Evolutionary conservation across 2,329 filamentous ascomycete species (phyloP), one percentile per base, ranked within the genome.

Genomic region (Nannizziopsis arthrosporioides): DNA sequence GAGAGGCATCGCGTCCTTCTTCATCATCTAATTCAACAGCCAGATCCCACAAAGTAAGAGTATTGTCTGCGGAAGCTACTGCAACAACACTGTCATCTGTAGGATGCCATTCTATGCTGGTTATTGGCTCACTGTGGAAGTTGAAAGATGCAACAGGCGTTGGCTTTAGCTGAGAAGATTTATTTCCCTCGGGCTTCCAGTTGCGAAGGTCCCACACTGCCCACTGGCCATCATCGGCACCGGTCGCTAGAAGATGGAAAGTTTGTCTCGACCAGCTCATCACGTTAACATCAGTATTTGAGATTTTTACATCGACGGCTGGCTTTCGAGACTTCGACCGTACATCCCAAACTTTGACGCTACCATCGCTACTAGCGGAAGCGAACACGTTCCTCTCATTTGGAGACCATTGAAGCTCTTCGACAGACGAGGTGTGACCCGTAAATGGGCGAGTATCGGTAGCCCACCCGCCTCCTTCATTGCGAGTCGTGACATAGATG

Each of bases 61-160:
- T 96, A 69, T 89, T 90, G 66, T 98, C 92, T 39, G 83, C 92
- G 0, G 87, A 86, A 17, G 86, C 90, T 37, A 96, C 88, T 2
- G 87, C 85, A 12, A 98, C 80, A 60, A 96, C 93, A 63, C 85
- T 93, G 73, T 98, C 90, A 61, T 98, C 92, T 1, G 86, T 90
- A 2, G 92, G 90, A 67, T 96, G 90, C 90, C 92, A 98, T 70
- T 96, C 89, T 35, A 98, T 78, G 57, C 84, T 87, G 5, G 92
- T 98, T 59, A 98, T 87, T 58, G 94, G 92, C 67, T 95, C 87
- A 67, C 87, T 90, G 75, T 98, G 89, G 73, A 94, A 96, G 61
- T 81, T 76, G 70, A 96, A 98, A 58, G 83, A 84, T 2, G 92
- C 92, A n/a, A 96, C 85, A 1, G 92, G 85, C 42, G 81, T 81